phyloP scores from a whole-genome alignment of 2,329 filamentous ascomycete genomes.

The Alternaria tenuissima region DNA sequence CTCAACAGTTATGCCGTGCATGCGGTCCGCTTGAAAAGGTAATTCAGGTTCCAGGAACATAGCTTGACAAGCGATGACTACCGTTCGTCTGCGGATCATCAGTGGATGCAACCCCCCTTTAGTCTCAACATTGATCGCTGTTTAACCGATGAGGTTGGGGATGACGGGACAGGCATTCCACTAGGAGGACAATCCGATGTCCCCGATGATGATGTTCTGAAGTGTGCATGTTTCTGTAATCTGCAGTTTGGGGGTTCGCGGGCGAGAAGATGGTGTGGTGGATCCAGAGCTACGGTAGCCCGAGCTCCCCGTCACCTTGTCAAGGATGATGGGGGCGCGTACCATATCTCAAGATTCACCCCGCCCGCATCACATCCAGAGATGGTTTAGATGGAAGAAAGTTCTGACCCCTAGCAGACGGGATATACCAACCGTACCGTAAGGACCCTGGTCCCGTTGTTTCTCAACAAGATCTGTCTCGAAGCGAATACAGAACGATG shows the following conservation, averaged over 20 bases:
- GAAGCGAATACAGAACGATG: constrained; percentile 24
- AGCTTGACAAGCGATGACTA: constrained; percentile 9
- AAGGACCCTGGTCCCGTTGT: constrained; percentile 15
- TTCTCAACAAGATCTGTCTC: constrained; percentile 27
- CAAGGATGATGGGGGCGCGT: constrained; percentile 29
- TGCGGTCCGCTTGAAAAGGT: constrained; percentile 10
- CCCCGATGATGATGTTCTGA: constrained; percentile 23
- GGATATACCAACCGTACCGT: constrained; percentile 4
- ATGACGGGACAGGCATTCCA: constrained; percentile 2
- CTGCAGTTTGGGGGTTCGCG: constrained; percentile 18
- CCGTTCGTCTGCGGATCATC: not conserved
- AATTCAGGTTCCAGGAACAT: constrained; percentile 11
- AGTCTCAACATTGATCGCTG: not conserved
- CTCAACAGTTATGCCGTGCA: constrained; percentile 21
- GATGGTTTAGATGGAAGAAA: constrained; percentile 24
- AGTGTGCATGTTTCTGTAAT: constrained; percentile 15
- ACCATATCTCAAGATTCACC: constrained; percentile 18
- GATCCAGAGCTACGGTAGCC: constrained; percentile 24
- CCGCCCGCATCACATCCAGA: constrained; percentile 20
- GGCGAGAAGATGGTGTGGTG: constrained; percentile 23
- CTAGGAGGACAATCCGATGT: constrained; percentile 21
- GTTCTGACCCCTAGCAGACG: constrained; percentile 14
- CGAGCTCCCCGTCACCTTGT: constrained; percentile 29
- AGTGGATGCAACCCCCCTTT: constrained; percentile 1
- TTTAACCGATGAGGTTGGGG: not conserved